These are phyloP conservation scores for Myxozyma monticola DNA, from an alignment of 805 yeast species.

Conservation along the genomic window DNA sequence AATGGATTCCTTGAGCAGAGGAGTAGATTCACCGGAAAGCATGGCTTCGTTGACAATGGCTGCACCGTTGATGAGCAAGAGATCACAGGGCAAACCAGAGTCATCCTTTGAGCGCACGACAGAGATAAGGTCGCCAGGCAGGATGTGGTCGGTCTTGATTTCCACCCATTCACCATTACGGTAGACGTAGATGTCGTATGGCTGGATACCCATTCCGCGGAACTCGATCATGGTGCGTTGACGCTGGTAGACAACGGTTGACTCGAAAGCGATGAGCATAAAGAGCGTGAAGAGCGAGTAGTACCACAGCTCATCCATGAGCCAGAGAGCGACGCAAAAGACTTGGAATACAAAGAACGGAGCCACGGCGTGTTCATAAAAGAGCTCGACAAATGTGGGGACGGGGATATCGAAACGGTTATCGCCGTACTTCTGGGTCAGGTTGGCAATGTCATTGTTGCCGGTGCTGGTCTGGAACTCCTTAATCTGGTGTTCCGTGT, in stretches of 20 bases:
- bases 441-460: constrained; percentile 41
- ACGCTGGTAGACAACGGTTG: constrained; percentile 93
- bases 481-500: constrained; percentile 33
- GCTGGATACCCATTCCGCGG: constrained; percentile 95
- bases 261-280: constrained; percentile 91
- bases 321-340: constrained; percentile 93
- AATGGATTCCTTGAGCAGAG: constrained; percentile 88
- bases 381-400: constrained; percentile 85
- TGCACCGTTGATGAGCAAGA: constrained; percentile 80
- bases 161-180: constrained; percentile 71
- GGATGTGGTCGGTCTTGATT: constrained; percentile 67
- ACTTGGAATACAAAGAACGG: constrained; percentile 97
- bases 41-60: constrained; percentile 98
- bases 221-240: constrained; percentile 92
- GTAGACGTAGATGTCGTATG: constrained; percentile 72
- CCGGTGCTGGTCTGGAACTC: constrained; percentile 61
- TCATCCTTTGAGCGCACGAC: constrained; percentile 85
- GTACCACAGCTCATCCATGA: constrained; percentile 96
- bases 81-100: constrained; percentile 90
- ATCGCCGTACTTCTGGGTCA: constrained; percentile 67
- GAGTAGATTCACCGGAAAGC: constrained; percentile 98
- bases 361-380: constrained; percentile 96
- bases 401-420: constrained; percentile 93
- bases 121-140: constrained; percentile 77
- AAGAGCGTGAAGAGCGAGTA: constrained; percentile 85